Conservation (phyloP, 2,329 filamentous ascomycete species). For the Plenodomus lindquistii region DNA sequence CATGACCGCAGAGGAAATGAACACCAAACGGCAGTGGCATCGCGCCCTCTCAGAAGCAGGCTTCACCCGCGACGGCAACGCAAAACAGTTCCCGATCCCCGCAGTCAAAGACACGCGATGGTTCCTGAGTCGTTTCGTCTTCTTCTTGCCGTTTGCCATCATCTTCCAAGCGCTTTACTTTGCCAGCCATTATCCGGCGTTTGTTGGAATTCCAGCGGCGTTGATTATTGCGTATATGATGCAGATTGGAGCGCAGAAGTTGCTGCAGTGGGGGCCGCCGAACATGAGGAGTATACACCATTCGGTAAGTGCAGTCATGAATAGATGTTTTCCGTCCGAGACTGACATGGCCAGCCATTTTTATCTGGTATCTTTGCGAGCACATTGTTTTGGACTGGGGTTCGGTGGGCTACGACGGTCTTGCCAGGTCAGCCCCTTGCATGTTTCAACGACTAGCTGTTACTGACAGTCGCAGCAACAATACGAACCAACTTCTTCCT, state of each 20-base stretch:
- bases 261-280: slow-evolving; percentile 78
- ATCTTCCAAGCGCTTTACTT: slow-evolving; percentile 73
- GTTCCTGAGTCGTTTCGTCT: slow-evolving; percentile 84
- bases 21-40: slow-evolving; percentile 80
- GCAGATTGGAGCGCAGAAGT: slow-evolving; percentile 76
- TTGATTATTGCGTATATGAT: slow-evolving; percentile 68
- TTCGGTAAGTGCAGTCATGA: slow-evolving; percentile 63
- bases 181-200: slow-evolving; percentile 73
- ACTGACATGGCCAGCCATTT: slow-evolving; percentile 68
- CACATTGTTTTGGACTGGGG: slow-evolving; percentile 77
- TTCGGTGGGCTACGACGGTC: slow-evolving; percentile 75
- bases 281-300: slow-evolving; percentile 90
- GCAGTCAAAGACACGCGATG: slow-evolving; percentile 75
- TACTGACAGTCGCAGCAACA: slow-evolving; percentile 59
- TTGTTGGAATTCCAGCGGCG: slow-evolving; percentile 73
- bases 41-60: slow-evolving; percentile 81
- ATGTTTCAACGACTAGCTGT: not conserved
- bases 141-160: slow-evolving; percentile 82
- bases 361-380: slow-evolving; percentile 90
- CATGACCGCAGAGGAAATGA: slow-evolving; percentile 86
- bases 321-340: not conserved
- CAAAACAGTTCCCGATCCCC: slow-evolving; percentile 73
- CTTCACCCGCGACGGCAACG: slow-evolving; percentile 76
- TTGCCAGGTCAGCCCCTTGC: slow-evolving; percentile 63
- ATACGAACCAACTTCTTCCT: slow-evolving; percentile 69